A percentile compares a stretch with the other conserved stretches of the same genome.
Conservation (phyloP, 2,329 filamentous ascomycete genomes). For the Stemphylium beticola region DNA sequence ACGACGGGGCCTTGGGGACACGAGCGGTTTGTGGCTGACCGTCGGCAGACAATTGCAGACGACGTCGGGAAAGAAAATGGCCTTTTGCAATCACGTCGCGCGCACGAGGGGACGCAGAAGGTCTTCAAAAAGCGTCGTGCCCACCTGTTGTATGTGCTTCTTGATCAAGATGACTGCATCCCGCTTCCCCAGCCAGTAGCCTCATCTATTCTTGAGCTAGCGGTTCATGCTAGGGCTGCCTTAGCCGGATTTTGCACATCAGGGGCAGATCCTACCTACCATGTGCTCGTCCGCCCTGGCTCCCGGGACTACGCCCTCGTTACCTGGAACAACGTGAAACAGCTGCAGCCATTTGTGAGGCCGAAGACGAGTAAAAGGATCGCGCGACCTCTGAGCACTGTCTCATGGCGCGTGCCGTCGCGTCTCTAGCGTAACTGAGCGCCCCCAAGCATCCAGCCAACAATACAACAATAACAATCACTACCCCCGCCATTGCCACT, state of each 20-base stretch:
- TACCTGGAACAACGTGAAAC: not conserved
- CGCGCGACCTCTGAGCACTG: not conserved
- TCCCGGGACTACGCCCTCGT: not conserved
- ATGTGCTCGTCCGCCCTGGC: not conserved
- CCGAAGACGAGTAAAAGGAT: not conserved
- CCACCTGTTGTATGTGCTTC: not conserved
- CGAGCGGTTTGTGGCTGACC: not conserved
- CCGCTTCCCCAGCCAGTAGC: slow-evolving; percentile 15
- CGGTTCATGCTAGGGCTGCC: not conserved
- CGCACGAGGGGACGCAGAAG: no score
- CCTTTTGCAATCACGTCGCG: no score
- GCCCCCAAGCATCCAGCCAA: not conserved
- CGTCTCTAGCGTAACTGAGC: slow-evolving; percentile 3
- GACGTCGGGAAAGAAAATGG: no score
- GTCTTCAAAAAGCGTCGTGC: not conserved
- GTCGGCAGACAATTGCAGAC: no score
- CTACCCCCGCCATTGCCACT: not conserved
- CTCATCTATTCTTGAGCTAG: not conserved
- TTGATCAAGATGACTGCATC: slow-evolving; percentile 1
- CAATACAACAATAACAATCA: not conserved
- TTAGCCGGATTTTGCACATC: not conserved
- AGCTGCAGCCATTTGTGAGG: not conserved
- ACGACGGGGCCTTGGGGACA: not conserved
- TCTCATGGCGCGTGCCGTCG: slow-evolving; percentile 1
- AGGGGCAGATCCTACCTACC: not conserved